These are phyloP conservation scores for Epichloe bromicola DNA, from an alignment of 2,329 filamentous ascomycete genomes.

Conservation along the genomic window DNA sequence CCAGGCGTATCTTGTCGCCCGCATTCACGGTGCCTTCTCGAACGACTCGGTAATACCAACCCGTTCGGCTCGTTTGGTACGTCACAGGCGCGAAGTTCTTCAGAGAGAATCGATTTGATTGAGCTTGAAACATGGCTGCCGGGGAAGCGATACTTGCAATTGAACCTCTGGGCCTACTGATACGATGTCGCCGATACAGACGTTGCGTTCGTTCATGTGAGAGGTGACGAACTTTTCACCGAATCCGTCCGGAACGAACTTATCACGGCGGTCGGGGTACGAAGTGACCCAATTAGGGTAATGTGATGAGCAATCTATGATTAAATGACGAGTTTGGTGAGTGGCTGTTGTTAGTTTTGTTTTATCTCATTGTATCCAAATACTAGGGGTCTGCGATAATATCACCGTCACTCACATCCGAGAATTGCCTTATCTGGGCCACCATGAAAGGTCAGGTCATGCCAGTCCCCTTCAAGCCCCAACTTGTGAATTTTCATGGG, in stretches of 20 bases:
- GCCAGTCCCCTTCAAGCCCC: constrained; percentile 47
- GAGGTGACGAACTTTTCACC: constrained; percentile 50
- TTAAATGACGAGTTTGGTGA: neutral
- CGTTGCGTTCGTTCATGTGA: constrained; percentile 47
- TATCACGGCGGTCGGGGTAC: constrained; percentile 34
- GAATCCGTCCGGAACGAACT: constrained; percentile 45
- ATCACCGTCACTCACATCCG: constrained; percentile 28
- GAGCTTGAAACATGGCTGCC: constrained; percentile 52
- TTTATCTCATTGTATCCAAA: too few species aligned
- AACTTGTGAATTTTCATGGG: constrained; percentile 32
- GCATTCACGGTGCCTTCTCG: constrained; percentile 38
- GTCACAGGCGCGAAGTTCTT: constrained; percentile 48
- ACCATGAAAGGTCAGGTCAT: constrained; percentile 48
- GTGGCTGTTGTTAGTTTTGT: too few species aligned
- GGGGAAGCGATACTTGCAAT: constrained; percentile 46
- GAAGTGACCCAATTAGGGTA: constrained; percentile 42
- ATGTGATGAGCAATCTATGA: constrained; percentile 44
- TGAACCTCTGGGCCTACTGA: constrained; percentile 36
- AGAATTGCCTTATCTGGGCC: constrained; percentile 51
- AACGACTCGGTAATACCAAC: constrained; percentile 54
- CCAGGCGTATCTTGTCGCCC: constrained; percentile 43
- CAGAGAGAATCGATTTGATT: constrained; percentile 53
- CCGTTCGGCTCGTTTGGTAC: constrained; percentile 44
- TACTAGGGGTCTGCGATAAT: neutral
- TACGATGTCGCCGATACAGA: constrained; percentile 52